A percentile compares a stretch with the other conserved stretches of the same genome.
Conservation (phyloP, 169 alveolate species). For the Theileria annulata region DNA sequence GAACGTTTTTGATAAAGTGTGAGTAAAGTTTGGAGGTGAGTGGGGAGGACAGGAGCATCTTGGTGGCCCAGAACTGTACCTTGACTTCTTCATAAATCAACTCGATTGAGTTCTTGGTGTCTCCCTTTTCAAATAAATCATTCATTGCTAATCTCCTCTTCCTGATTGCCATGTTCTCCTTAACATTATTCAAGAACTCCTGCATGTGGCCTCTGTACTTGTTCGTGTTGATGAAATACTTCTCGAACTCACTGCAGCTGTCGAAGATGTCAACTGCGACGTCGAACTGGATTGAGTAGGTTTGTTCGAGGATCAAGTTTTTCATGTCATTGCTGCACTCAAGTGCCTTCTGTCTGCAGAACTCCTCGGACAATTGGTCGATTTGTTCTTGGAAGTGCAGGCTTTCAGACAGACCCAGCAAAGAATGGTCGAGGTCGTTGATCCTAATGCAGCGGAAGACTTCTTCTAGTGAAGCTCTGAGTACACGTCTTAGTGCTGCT, state of each 20-base stretch:
- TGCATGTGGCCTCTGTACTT: conserved; percentile 74
- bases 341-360: conserved; percentile 80
- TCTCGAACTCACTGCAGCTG: conserved; percentile 80
- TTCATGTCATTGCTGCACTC: conserved; percentile 82
- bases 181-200: conserved; percentile 68
- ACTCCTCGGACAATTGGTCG: conserved; percentile 77
- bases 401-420: conserved; percentile 71
- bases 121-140: conserved; percentile 72
- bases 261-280: conserved; percentile 83
- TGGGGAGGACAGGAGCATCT: conserved; percentile 82
- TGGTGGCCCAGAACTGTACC: conserved; percentile 85
- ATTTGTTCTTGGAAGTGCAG: conserved; percentile 72
- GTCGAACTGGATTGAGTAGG: conserved; percentile 85
- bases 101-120: conserved; percentile 73
- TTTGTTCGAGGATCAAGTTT: conserved; percentile 84
- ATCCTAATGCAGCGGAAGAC: conserved; percentile 73
- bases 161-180: conserved; percentile 73
- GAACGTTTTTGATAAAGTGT: conserved; percentile 79
- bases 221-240: conserved; percentile 74
- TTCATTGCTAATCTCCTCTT: conserved; percentile 73
- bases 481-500: conserved; percentile 80
- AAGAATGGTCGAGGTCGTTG: conserved; percentile 66
- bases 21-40: conserved; percentile 82
- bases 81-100: conserved; percentile 81
- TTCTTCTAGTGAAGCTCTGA: conserved; percentile 80